Conservation (phyloP, 116 monocot species). For the Papilionanthe hybrid region DNA sequence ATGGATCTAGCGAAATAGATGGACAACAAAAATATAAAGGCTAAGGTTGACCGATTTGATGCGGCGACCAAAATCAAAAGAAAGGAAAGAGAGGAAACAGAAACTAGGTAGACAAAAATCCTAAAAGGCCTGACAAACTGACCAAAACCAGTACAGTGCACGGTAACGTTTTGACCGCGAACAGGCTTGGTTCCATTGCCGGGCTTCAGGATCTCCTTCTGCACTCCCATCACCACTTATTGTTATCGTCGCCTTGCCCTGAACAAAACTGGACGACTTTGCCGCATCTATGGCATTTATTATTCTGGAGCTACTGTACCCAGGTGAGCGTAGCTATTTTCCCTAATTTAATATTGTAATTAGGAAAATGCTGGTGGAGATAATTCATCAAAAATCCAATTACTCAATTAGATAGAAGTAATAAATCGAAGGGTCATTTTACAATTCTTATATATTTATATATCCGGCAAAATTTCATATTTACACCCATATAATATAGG, state of each 20-base stretch:
- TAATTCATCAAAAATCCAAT: too few relatives aligned
- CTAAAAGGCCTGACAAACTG: neutral
- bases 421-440: too few relatives aligned
- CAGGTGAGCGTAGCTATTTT: too few relatives aligned
- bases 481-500: too few relatives aligned
- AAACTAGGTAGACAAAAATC: neutral
- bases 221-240: constrained; percentile 9
- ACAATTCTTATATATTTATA: too few relatives aligned
- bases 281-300: too few relatives aligned
- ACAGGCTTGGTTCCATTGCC: constrained; percentile 17
- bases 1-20: neutral
- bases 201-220: constrained; percentile 16
- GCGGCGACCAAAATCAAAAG: neutral
- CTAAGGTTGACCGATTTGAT: neutral
- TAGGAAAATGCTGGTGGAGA: too few relatives aligned
- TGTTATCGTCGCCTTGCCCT: neutral
- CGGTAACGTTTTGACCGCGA: constrained; percentile 17
- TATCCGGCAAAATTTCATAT: too few relatives aligned
- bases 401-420: too few relatives aligned
- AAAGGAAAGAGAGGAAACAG: neutral
- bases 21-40: neutral
- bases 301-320: too few relatives aligned
- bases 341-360: too few relatives aligned
- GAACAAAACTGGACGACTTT: neutral
- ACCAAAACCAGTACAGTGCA: constrained; percentile 24